Base-by-base conservation (phyloP, 1,139 yeast species). In the Candida sanyaensis region DNA sequence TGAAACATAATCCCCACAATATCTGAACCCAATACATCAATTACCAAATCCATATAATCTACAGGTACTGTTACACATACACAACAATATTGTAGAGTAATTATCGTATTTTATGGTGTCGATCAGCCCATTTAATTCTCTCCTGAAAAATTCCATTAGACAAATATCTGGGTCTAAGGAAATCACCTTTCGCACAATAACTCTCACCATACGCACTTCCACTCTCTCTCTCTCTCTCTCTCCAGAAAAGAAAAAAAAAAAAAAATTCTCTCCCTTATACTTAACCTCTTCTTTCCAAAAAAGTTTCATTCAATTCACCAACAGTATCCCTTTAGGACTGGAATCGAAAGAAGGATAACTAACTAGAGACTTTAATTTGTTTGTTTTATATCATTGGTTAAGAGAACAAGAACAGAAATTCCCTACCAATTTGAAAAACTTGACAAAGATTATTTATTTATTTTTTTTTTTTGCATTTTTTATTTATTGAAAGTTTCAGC, bases 181-280 rank as follows among this genome's bases (percentile, higher is more conserved):
- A 36, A 24, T 24, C 29, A 36, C 39, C 39, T 8, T 36, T 36
- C 21, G 21, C 21, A 17, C 21, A 17, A 17, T 17, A n/a, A 17
- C 21, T 17, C 21, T 17, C 21, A 17, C 21, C 2, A 17, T 3
- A 17, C 21, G 3, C 21, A 36, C 41, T 6, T 37, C 13, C 28
- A 17, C 36, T 13, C n/a, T 11, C 24, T 32, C n/a, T n/a, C n/a
- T n/a, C n/a, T n/a, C n/a, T n/a, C n/a, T n/a, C 31, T 32, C 43
- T 41, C 43, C 43, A 41, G 43, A 29, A 40, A 40, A 34, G 10
- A 13, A 34, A n/a, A 34, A n/a, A n/a, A n/a, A n/a, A n/a, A n/a
- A 40, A 41, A 41, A 41, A 30, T 41, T 41, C 43, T 41, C 43
- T 24, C 43, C 33, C 26, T 26, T 32, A 6, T 9, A 23, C 32